These are phyloP conservation scores for Saccharomyces hybrid DNA, from an alignment of 1,139 yeast species.

Conservation along the genomic window DNA sequence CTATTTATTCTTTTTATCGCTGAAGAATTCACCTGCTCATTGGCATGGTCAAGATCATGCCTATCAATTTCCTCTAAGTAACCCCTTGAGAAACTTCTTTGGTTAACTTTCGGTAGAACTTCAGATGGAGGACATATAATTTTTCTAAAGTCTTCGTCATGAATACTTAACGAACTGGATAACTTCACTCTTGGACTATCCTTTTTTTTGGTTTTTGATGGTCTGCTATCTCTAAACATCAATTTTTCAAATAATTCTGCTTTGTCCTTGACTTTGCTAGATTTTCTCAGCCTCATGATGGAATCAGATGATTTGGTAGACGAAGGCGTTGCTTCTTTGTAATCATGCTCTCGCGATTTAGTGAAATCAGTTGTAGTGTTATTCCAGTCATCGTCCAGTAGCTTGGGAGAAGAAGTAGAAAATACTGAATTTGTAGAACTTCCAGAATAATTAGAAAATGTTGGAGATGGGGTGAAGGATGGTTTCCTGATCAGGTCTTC, in stretches of 20 bases:
- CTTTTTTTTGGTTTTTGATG: not conserved
- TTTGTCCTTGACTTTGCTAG: slow-evolving; percentile 30
- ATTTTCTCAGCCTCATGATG: slow-evolving; percentile 21
- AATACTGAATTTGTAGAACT: slow-evolving; percentile 25
- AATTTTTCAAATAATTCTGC: slow-evolving; percentile 28
- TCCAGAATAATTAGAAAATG: slow-evolving; percentile 21
- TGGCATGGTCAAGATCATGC: not conserved
- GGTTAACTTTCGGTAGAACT: not conserved
- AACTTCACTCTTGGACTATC: slow-evolving; percentile 4
- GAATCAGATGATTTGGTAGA: slow-evolving; percentile 13
- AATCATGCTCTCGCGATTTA: not conserved
- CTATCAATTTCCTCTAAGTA: slow-evolving; percentile 16
- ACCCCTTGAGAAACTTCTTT: slow-evolving; percentile 13
- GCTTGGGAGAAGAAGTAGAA: slow-evolving; percentile 19
- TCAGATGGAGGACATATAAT: not conserved
- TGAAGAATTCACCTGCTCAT: slow-evolving; percentile 7
- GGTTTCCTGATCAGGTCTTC: slow-evolving; percentile 1
- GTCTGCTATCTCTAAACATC: slow-evolving; percentile 8
- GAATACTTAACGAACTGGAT: not conserved
- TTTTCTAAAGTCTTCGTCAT: not conserved
- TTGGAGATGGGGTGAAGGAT: slow-evolving; percentile 14
- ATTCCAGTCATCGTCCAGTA: slow-evolving; percentile 22
- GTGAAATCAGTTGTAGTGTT: slow-evolving; percentile 15
- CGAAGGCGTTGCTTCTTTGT: slow-evolving; percentile 2
- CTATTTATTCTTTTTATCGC: not conserved